Conservation (phyloP, 192 early-diverging fungal genomes). For the Coemansia sp. region DNA sequence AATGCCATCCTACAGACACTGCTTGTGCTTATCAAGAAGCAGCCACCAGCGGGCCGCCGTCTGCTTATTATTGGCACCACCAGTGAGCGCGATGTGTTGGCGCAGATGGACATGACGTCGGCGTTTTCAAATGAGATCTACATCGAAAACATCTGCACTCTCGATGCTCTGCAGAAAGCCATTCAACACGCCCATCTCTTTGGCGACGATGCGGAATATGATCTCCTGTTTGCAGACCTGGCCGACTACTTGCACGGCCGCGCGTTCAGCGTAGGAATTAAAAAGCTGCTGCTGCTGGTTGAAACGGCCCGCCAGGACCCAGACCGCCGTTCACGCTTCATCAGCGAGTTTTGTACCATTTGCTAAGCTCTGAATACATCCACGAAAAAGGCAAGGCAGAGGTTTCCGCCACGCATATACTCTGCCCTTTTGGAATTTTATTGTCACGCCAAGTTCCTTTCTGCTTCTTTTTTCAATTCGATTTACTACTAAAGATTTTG, state of each 20-base stretch:
- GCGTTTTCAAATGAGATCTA: slow-evolving; percentile 85
- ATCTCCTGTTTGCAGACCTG: slow-evolving; percentile 57
- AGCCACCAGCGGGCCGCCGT: slow-evolving; percentile 78
- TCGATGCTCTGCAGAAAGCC: slow-evolving; percentile 73
- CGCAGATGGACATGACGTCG: slow-evolving; percentile 84
- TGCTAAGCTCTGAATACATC: slow-evolving; percentile 16
- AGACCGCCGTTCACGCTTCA: slow-evolving; percentile 32
- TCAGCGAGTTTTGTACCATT: slow-evolving; percentile 24
- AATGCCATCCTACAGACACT: slow-evolving; percentile 91
- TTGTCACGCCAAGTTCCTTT: too few species aligned
- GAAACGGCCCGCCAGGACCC: slow-evolving; percentile 91
- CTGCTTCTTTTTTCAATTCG: too few species aligned
- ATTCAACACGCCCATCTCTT: slow-evolving; percentile 65
- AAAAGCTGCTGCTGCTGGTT: slow-evolving; percentile 86
- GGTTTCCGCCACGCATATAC: too few species aligned
- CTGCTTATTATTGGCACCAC: slow-evolving; percentile 94
- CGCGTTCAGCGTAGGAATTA: slow-evolving; percentile 79
- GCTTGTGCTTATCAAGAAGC: slow-evolving; percentile 88
- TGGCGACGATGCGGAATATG: slow-evolving; percentile 60
- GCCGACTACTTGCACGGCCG: slow-evolving; percentile 55
- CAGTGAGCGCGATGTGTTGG: slow-evolving; percentile 72
- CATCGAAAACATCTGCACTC: slow-evolving; percentile 70
- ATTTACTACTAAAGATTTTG: too few species aligned
- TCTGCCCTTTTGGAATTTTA: too few species aligned
- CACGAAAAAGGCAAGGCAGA: too few species aligned